Evolutionary conservation across 1,284 basidiomycete genomes (phyloP), one percentile per base, ranked within the genome.

Genomic region (Anthracocystis walkeri): DNA sequence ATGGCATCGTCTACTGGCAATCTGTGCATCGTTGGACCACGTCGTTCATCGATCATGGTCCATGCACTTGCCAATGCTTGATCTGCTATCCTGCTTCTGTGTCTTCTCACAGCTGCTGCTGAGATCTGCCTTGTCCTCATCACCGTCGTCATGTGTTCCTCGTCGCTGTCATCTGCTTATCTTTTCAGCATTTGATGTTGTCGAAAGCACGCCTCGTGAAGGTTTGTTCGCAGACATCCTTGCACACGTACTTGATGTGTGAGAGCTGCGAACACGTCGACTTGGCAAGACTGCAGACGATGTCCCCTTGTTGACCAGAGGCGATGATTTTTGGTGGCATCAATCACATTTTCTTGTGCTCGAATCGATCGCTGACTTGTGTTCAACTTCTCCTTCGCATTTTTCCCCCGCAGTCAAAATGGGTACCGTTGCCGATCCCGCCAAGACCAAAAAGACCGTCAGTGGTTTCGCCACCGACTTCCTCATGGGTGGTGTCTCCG

Each of bases 401-500:
- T 12, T 35, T 23, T 21, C 41, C 21, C 21, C 41, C 20, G 12
- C 60, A 67, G 66, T 65, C 77, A 79, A 80, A 69, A 81, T 79
- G 78, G 78, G 75, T 69, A 69, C 73, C 71, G 75, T 79, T 58
- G 77, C 70, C 60, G 76, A 82, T 58, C 72, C 76, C 70, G 70
- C 78, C 48, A 80, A 80, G 75, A 67, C 65, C 58, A 81, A 76
- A 50, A 80, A 80, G 80, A 65, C 75, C 65, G 49, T 62, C 51
- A 63, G 59, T 59, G 79, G 80, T 60, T 83, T 84, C 81, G 71
- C 77, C 71, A 81, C 82, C 55, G 80, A 82, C 60, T 83, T 82
- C 77, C 70, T 83, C 77, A 84, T 84, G 83, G 83, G 83, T 68
- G 83, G 83, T 85, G 77, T 84, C 49, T 83, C 84, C 55, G 84